Conservation (phyloP, 1,284 basidiomycete species). For the Termitomyces sp. region DNA sequence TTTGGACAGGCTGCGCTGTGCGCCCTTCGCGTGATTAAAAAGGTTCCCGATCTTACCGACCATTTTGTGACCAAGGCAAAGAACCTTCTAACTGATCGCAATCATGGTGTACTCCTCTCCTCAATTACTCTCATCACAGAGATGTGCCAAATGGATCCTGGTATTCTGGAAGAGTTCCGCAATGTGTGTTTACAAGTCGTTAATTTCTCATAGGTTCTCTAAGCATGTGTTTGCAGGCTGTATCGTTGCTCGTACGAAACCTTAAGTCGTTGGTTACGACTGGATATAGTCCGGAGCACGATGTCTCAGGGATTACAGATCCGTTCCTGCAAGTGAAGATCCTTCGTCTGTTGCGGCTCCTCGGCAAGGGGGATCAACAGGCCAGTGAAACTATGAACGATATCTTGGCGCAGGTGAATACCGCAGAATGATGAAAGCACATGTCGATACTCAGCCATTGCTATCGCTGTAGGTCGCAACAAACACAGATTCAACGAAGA, state of each 20-base stretch:
- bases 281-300: conserved; percentile 98
- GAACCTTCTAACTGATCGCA: conserved; percentile 89
- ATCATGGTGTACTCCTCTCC: conserved; percentile 93
- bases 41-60: conserved; percentile 94
- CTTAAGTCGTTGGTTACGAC: conserved; percentile 95
- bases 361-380: conserved; percentile 81
- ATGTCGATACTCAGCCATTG: neutral
- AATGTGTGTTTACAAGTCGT: conserved; percentile 48
- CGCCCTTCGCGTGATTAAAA: conserved; percentile 93
- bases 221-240: conserved; percentile 54
- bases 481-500: conserved; percentile 97
- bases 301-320: conserved; percentile 99
- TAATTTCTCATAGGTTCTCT: neutral
- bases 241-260: conserved; percentile 91
- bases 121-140: conserved; percentile 94
- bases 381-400: conserved; percentile 99
- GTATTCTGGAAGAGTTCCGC: conserved; percentile 81
- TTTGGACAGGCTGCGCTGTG: conserved; percentile 82
- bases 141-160: conserved; percentile 82
- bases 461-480: conserved; percentile 75
- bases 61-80: conserved; percentile 90
- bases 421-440: neutral
- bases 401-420: conserved; percentile 84
- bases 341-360: conserved; percentile 84
- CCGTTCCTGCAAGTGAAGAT: conserved; percentile 98